These are phyloP conservation scores for Melampsora americana DNA, from an alignment of 1,284 basidiomycete species.

Conservation along the genomic window DNA sequence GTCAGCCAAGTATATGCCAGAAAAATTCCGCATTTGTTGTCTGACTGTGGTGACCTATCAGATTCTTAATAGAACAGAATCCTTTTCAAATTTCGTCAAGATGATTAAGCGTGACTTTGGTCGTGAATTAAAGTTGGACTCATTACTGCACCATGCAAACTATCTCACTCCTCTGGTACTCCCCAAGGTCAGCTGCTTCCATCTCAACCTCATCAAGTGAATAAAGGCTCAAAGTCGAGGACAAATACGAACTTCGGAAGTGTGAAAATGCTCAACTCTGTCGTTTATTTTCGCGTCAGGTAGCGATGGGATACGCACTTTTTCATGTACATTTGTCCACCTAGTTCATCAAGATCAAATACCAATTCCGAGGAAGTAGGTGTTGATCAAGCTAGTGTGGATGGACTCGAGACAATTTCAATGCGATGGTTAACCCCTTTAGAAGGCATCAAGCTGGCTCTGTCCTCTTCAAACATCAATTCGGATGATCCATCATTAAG, in stretches of 20 bases:
- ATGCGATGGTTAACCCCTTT: slow-evolving; percentile 47
- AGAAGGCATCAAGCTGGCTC: slow-evolving; percentile 43
- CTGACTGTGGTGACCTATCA: not conserved
- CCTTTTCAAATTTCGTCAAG: no score
- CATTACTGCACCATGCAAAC: slow-evolving; percentile 46
- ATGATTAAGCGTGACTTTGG: slow-evolving; percentile 1
- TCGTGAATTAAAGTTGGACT: slow-evolving; percentile 26
- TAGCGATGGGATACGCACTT: slow-evolving; percentile 51
- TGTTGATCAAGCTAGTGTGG: slow-evolving; percentile 30
- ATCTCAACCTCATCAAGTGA: not conserved
- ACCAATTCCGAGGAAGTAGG: not conserved
- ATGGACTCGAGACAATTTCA: slow-evolving; percentile 46
- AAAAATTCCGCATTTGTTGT: slow-evolving; percentile 16
- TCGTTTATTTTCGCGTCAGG: slow-evolving; percentile 18
- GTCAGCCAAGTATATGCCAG: slow-evolving; percentile 5
- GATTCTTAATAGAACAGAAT: slow-evolving; percentile 32
- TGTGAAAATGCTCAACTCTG: slow-evolving; percentile 46
- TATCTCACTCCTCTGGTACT: slow-evolving; percentile 43
- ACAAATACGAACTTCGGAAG: no score
- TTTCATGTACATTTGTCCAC: slow-evolving; percentile 48
- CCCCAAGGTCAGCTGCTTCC: not conserved
- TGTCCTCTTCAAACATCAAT: not conserved
- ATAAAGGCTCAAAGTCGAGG: no score
- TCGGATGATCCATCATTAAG: slow-evolving; percentile 36
- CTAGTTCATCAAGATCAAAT: slow-evolving; percentile 18